Evolutionary conservation across 2,329 filamentous ascomycete species (phyloP), one percentile per base, ranked within the genome.

Genomic region (Penicillium sp.): DNA sequence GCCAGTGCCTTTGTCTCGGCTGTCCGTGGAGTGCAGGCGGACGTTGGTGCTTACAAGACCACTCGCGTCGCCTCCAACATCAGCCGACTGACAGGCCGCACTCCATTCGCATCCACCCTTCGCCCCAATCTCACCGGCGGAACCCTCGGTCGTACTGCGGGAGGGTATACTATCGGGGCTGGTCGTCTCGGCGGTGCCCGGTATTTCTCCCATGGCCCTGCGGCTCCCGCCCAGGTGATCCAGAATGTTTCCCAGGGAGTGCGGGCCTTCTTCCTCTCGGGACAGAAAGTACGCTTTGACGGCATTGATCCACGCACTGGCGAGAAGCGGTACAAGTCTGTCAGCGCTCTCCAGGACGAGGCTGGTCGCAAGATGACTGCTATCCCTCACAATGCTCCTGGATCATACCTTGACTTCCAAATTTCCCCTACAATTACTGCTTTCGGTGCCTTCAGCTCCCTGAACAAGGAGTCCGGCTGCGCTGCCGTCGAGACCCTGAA

Each of bases 201-300:
- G 56, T 91, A 91, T 74, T 97, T 97, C 72, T 94, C 89, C 1
- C 90, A 96, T 70, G 81, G 83, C 0, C 89, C 91, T 1, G 85
- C 87, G 8, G 81, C 85, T 6, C 89, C 89, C 31, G 89, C 90
- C 1, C 88, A 97, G 67, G 89, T 97, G 38, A 81, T 97, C 42
- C 86, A 93, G 68, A 95, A 95, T 69, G 91, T 96, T n/a, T 95
- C 89, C 10, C 84, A 89, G 58, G 93, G 89, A 4, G 84, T 97
- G 62, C 83, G 93, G 44, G 90, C 89, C 10, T 96, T 98, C 70
- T 85, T 88, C 71, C 77, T 95, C n/a, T 89, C 87, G 0, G 93
- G 93, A 0, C 83, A 95, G 62, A 93, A 90, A 67, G 84, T 86
- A 8, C 86, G 87, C 47, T 96, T 90, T 59, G 87, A 95, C 65